A percentile compares a stretch with the other conserved stretches of the same genome.
phyloP scores from a whole-genome alignment of 768 basidiomycete genomes.

The Filobasidium floriforme region DNA sequence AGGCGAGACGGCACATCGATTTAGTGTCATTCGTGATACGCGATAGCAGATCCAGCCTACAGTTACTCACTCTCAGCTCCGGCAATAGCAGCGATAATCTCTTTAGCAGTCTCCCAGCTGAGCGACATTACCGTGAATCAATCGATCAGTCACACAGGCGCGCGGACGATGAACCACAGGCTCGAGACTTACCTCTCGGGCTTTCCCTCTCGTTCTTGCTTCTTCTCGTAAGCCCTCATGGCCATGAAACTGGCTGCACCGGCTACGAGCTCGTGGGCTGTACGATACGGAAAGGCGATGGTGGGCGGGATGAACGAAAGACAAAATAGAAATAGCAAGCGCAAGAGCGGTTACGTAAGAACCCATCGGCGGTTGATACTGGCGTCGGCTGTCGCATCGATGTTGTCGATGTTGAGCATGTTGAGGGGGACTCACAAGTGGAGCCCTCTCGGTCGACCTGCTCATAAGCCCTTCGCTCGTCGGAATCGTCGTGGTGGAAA shows the following conservation, averaged over 20 bases:
- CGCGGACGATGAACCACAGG: background rate
- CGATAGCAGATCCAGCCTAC: background rate
- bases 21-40: background rate
- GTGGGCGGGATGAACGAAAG: background rate
- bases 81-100: conserved; percentile 17
- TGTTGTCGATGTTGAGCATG: too few species aligned
- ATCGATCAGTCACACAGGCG: too few species aligned
- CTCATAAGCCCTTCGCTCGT: conserved; percentile 18
- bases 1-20: background rate
- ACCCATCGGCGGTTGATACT: background rate
- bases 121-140: background rate
- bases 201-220: conserved; percentile 22
- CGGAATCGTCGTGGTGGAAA: conserved; percentile 22
- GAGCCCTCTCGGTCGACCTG: conserved; percentile 15
- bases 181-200: conserved; percentile 14
- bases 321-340: too few species aligned
- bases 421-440: conserved; percentile 15
- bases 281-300: background rate
- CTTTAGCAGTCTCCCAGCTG: conserved; percentile 12
- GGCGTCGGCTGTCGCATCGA: background rate
- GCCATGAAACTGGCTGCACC: conserved; percentile 19
- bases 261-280: conserved; percentile 18
- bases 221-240: conserved; percentile 17
- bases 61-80: conserved; percentile 11
- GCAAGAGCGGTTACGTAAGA: too few species aligned